These are phyloP conservation scores for Chrysopogon serrulatus DNA, from an alignment of 176 grass and related monocot species.

Conservation along the genomic window DNA sequence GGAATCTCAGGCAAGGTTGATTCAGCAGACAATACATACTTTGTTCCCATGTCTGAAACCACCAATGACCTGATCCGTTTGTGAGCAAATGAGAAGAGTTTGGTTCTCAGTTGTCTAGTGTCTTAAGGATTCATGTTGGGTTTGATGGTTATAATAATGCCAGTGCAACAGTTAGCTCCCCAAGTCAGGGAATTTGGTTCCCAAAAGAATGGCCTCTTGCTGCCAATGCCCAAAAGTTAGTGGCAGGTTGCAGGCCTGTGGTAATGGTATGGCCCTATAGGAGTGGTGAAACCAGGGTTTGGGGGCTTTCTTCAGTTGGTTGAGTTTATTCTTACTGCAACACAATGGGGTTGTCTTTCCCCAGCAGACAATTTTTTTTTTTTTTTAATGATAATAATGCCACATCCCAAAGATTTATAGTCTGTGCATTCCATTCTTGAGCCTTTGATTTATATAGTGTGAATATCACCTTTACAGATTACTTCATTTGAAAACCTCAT, in stretches of 20 bases:
- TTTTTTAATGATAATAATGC: not conserved
- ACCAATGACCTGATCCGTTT: slow-evolving; percentile 35
- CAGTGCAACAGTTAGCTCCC: not conserved
- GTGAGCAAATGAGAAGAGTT: slow-evolving; percentile 26
- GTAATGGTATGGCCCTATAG: not conserved
- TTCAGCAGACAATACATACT: slow-evolving; percentile 38
- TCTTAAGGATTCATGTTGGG: not conserved
- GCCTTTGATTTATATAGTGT: not conserved
- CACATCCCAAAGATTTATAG: not conserved
- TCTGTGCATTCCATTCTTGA: slow-evolving; percentile 4
- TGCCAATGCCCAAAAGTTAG: not conserved
- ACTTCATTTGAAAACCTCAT: not conserved
- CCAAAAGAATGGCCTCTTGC: not conserved
- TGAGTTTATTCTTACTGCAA: not conserved
- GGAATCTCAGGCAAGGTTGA: slow-evolving; percentile 44
- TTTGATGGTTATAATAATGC: not conserved
- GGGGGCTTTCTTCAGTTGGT: not conserved
- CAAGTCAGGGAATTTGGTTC: not conserved
- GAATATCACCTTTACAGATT: not conserved
- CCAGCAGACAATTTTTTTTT: not conserved
- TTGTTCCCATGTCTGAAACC: slow-evolving; percentile 35
- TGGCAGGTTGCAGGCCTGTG: not conserved
- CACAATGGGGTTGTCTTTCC: not conserved
- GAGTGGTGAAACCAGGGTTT: not conserved
- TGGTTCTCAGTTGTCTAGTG: not conserved